Base-by-base conservation (phyloP, 1,284 basidiomycete species). In the Cryptococcus hybrid region DNA sequence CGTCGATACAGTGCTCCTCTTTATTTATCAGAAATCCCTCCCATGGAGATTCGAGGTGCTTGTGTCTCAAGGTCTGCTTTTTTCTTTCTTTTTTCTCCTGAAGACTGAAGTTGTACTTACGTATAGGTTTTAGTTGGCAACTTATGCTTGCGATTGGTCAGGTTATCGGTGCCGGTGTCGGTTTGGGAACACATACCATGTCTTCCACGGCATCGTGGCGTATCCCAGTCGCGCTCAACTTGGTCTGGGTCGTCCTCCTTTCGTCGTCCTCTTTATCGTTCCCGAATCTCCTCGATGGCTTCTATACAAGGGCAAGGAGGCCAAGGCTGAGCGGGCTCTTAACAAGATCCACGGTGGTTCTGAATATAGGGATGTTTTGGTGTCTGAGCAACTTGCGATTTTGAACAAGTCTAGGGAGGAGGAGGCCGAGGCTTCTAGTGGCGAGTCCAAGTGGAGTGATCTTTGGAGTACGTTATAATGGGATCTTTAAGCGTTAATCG, bases 11-110 rank as follows among this genome's bases (percentile, higher is more conserved):
- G 65, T 48, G 66, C 71, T 8, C 72, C 73, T 9, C 69, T 80
- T n/a, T 81, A 80, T 59, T 68, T 81, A 35, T 77, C 75, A 30
- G 79, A 80, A 58, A 75, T 80, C 56, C 74, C 78, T 3, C 79
- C 79, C 18, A 71, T 74, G 7, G 74, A 76, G 37, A 78, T 81
- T 52, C 73, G 80, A 52, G 79, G 79, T 56, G 70, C 71, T 34
- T 66, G 75, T 54, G 78, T 79, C 2, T 76, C 74, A 30, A 30
- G 30, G 30, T 30, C 4, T 30, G 13, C 56, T 64, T 62, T 51
- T 59, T 43, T 7, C 24, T 18, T 18, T 43, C 9, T 3, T 7
- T 39, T 43, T 18, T 3, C 18, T 45, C 7, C 24, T 43, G 53
- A 18, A 9, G 24, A 3, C 3, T 34, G 3, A 46, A 34, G 3